Evolutionary conservation across 768 basidiomycete species (phyloP), one percentile per base, ranked within the genome.

Genomic region (Brasilioporus rufonigricans): DNA sequence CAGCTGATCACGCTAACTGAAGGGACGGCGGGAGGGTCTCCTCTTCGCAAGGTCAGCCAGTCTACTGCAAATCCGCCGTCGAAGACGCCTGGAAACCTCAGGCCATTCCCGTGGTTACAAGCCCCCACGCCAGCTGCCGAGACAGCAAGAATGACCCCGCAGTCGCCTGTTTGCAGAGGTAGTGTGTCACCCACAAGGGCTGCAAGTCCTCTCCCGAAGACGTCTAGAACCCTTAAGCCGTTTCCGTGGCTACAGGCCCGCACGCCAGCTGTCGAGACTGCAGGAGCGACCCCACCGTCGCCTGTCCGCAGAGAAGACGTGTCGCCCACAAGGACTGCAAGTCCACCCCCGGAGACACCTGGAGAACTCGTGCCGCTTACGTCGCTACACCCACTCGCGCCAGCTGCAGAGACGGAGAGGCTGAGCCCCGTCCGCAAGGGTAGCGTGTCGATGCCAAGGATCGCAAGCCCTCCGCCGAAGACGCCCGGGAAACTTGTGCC

Each of bases 21-120:
- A 29, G 27, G 9, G 27, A 29, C 9, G 27, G 27, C 27, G 9
- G 27, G 27, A 29, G 4, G 5, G 27, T 4, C 9, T 9, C 27
- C 4, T 29, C 5, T 29, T 9, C 27, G 27, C 27, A 9, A 9
- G 9, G 27, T 4, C 27, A 29, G 27, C 27, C 9, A 5, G 27
- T 29, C 27, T 4, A 29, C 9, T 29, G 27, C 27, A 29, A 29
- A 9, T 29, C 9, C 27, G 4, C 12, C 44, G 7, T 23, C 40
- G 36, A 39, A 32, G 27, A 33, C 50, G 2, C 48, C 27, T 13
- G 43, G 45, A 29, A 48, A 11, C 19, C 56, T 47, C 4, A 7
- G 27, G 9, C 52, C 57, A 13, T 43, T 56, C 32, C 7, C 57
- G 5, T 63, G 61, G 58, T 27, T 50, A 18, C 16, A 14, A 16